Evolutionary conservation across 2,329 filamentous ascomycete genomes (phyloP), one percentile per base, ranked within the genome.

Genomic region (Clonostachys solani): DNA sequence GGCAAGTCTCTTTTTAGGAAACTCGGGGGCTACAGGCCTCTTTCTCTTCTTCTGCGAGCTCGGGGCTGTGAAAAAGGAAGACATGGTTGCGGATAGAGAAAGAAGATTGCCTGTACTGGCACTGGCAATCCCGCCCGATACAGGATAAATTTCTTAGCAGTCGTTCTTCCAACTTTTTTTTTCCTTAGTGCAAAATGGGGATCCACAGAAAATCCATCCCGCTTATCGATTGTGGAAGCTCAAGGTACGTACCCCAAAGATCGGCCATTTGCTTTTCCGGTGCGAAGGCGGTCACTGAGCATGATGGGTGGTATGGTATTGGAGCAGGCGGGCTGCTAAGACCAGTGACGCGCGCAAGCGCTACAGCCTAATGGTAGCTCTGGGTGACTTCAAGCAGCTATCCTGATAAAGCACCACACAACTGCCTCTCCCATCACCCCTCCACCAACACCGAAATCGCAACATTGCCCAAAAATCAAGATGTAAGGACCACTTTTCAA

Each of bases 11-110:
- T 84, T 86, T 65, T 83, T 83, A 3, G 81, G 77, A 6, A 66
- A 67, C 44, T 82, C 76, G 15, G 72, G 62, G 23, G 77, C 75
- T 48, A 72, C 66, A 7, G 73, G 60, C 51, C 92, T 80, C 77
- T 97, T 97, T 59, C 94, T 80, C 78, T 97, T 97, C 73, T 89
- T 89, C 62, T 92, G 87, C 44, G 87, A 86, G 38, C 87, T 87
- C 6, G 94, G 91, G 37, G 86, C 75, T 45, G 92, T 96, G 71
- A 99, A 99, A 71, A 97, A 99, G 37, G 92, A 96, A 60, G 92
- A 95, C 92, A 95, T 95, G 55, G 54, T 73, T 56, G 59, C 12
- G 29, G 36, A 10, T 18, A 18, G 15, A 38, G 36, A 18, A n/a
- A 18, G 15, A 18, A 18, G 36, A 38, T 38, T 38, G 36, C 17